Evolutionary conservation across 2,329 filamentous ascomycete species (phyloP).

Genomic region (Ophiocordyceps camponoti-saundersi): DNA sequence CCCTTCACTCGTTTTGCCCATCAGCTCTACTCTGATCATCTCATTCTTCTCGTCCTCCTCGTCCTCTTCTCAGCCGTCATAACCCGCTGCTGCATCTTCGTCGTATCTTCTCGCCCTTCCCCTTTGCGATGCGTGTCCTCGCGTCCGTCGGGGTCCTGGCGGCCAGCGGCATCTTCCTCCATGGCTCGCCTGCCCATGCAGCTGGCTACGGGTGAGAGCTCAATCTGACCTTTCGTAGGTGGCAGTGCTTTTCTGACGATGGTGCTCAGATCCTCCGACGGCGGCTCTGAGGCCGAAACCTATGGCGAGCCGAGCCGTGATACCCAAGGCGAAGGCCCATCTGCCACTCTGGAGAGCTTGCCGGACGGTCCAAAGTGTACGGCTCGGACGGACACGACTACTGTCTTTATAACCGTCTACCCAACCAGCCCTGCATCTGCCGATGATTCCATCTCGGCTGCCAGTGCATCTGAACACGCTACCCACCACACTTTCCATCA

Average conservation of each 20-base stretch:
- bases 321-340: constrained; percentile 1
- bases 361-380: constrained; percentile 18
- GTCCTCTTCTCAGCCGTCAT: constrained; percentile 1
- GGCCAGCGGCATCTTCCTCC: constrained; percentile 15
- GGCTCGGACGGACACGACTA: constrained; percentile 18
- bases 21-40: constrained; percentile 2
- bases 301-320: constrained; percentile 2
- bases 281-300: constrained; percentile 1
- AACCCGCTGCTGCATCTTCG: neutral
- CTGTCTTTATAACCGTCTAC: constrained; percentile 30
- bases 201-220: constrained; percentile 15
- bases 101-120: neutral
- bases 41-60: constrained; percentile 4
- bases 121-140: constrained; percentile 20
- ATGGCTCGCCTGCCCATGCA: constrained; percentile 13
- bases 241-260: neutral
- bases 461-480: constrained; percentile 6
- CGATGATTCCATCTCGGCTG: constrained; percentile 1
- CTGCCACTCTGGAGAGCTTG: constrained; percentile 1
- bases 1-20: constrained; percentile 2
- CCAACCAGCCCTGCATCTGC: constrained; percentile 12
- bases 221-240: neutral
- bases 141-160: constrained; percentile 17
- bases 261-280: constrained; percentile 5
- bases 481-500: constrained; percentile 8